Base-by-base conservation (phyloP, 208 protist genomes). In the Acanthamoeba lenticulata region DNA sequence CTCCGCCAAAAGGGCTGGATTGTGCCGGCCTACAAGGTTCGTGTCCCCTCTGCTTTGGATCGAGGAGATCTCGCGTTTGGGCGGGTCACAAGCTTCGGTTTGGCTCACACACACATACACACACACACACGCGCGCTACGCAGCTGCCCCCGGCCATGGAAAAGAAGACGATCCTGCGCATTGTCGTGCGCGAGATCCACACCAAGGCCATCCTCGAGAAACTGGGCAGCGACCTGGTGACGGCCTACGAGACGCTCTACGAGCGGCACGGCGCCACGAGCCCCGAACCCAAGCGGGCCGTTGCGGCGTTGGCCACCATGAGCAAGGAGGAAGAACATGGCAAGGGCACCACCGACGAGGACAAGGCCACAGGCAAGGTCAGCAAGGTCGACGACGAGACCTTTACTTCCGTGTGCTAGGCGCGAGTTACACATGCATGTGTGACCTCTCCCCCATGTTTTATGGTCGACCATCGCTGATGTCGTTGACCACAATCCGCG, bases 1-100 rank as follows among this genome's bases (percentile, higher is more conserved):
- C 77, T 86, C 19, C 24, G 77, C 0, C 77, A 86, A 27, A 86
- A 86, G 29, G 77, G 77, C 7, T 86, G 77, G 77, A 3, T 86
- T n/a, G 77, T 86, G n/a, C 77, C 77, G n/a, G 77, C 77, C 44
- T 86, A 86, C 77, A 86, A 86, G n/a, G 62, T 72, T n/a, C n/a
- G n/a, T n/a, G n/a, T n/a, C n/a, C n/a, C n/a, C n/a, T n/a, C n/a
- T n/a, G n/a, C n/a, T n/a, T n/a, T n/a, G n/a, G n/a, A n/a, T n/a
- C n/a, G n/a, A n/a, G n/a, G n/a, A n/a, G n/a, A n/a, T n/a, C n/a
- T n/a, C n/a, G n/a, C n/a, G n/a, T n/a, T n/a, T n/a, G n/a, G n/a
- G n/a, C n/a, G n/a, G n/a, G n/a, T n/a, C n/a, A n/a, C n/a, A n/a
- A n/a, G n/a, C n/a, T n/a, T n/a, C n/a, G n/a, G n/a, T n/a, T n/a